Evolutionary conservation across 73 alveolate genomes (phyloP).

Genomic region (Tetrahymena thermophila): DNA sequence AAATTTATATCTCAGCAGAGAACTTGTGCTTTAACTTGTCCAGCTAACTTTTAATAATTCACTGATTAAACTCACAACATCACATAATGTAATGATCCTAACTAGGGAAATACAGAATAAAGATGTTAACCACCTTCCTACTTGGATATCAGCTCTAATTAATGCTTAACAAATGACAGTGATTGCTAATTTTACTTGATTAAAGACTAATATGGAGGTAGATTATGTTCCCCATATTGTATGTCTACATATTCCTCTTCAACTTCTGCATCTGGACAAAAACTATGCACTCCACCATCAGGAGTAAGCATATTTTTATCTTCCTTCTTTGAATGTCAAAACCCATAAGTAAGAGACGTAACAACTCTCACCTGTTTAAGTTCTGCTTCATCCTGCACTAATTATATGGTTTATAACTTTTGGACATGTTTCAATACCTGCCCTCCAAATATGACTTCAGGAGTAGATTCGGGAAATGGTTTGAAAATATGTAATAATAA

Average conservation of each 20-base stretch:
- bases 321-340: not conserved
- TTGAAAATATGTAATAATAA: not conserved
- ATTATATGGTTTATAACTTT: not conserved
- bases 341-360: not conserved
- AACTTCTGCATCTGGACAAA: not conserved
- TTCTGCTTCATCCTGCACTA: not conserved
- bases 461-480: not conserved
- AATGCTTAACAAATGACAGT: not conserved
- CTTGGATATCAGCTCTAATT: not conserved
- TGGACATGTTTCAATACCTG: not conserved
- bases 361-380: not conserved
- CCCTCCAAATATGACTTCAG: not conserved
- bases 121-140: not conserved
- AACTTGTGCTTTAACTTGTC: not conserved
- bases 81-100: not conserved
- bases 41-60: not conserved
- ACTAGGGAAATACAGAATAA: not conserved
- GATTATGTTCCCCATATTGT: not conserved
- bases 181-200: not conserved
- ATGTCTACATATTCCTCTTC: not conserved
- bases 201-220: not conserved
- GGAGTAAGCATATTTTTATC: not conserved
- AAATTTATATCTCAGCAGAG: not conserved
- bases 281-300: not conserved
- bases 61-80: not conserved